Percentiles rank a stretch among this genome's conserved stretches.
These are phyloP conservation scores for Macrocybe gigantea DNA, from an alignment of 768 basidiomycete genomes.

Conservation along the genomic window DNA sequence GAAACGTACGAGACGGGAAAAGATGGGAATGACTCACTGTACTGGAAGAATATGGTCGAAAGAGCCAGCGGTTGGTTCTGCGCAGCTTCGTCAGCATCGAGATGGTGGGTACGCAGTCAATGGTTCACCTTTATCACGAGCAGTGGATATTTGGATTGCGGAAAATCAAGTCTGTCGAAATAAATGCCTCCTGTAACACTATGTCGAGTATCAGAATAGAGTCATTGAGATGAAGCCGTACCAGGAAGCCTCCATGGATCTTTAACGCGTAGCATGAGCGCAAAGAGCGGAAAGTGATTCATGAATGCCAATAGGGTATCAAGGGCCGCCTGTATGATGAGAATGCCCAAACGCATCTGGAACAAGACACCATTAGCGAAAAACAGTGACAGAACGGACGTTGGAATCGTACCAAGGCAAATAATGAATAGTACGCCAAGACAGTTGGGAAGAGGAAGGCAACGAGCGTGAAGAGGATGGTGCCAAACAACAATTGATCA, in stretches of 20 bases:
- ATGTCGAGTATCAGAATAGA: background rate
- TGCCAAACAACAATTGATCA: conserved; percentile 93
- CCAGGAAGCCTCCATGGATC: conserved; percentile 83
- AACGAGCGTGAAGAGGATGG: conserved; percentile 78
- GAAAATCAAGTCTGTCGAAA: conserved; percentile 21
- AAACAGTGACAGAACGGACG: background rate
- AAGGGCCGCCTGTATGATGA: conserved; percentile 55
- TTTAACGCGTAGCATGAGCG: conserved; percentile 76
- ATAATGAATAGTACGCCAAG: conserved; percentile 78
- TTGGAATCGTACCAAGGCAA: conserved; percentile 49
- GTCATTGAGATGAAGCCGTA: conserved; percentile 16
- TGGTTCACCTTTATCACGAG: conserved; percentile 27
- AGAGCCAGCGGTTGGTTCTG: conserved; percentile 52
- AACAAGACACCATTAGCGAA: background rate
- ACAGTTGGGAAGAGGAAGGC: conserved; percentile 84
- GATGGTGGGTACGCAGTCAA: background rate
- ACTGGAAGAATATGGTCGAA: conserved; percentile 50
- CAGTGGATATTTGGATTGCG: conserved; percentile 12
- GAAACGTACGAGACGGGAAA: background rate
- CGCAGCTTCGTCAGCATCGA: background rate
- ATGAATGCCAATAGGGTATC: conserved; percentile 70
- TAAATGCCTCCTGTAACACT: conserved; percentile 24
- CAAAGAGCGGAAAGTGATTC: conserved; percentile 92
- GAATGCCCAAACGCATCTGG: conserved; percentile 48
- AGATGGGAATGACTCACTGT: conserved; percentile 32